Evolutionary conservation across 192 early-diverging fungal genomes (phyloP), one percentile per base, ranked within the genome.

Genomic region (Paraglomus brasilianum): DNA sequence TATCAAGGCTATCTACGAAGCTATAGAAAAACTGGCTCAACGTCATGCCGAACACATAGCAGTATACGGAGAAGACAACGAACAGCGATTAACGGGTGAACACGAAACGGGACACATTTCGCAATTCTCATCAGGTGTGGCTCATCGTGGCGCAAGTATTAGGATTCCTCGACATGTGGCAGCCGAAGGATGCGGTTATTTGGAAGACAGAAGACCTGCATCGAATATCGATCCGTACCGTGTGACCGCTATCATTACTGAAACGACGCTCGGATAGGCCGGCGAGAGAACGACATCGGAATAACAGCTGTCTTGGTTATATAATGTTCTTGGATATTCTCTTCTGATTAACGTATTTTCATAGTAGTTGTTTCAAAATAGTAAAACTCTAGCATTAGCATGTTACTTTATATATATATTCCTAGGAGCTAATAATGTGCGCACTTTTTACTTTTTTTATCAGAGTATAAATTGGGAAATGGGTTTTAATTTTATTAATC

Each of bases 61-160:
- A 56, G 83, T 84, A 49, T 84, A 84, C 75, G 83, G 83, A 51
- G 75, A 78, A 70, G 83, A 84, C 53, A 84, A 84, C 64, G 82
- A 84, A 24, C 77, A 82, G 67, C 74, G 83, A 8, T 69, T 84
- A 19, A 84, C 83, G 40, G 83, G 83, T 62, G 24, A 48, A 40
- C 83, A 84, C 44, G 83, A 84, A 51, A 84, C 83, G 58, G 83
- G 82, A 53, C 74, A 82, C 46, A 84, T 84, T 50, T 57, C 74
- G 56, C 70, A 78, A 36, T 84, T 84, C 70, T 72, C 70, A 15
- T 78, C 58, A 65, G 83, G 83, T 66, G 83, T 84, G 19, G 83
- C 83, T 15, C 78, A 84, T 71, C 80, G 83, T 63, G 83, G 83
- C 52, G 79, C 81, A 2, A 84, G 82, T 41, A 84, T 84, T 70